phyloP scores from a whole-genome alignment of 1,139 yeast genomes.

The Kluyveromyces sp. region DNA sequence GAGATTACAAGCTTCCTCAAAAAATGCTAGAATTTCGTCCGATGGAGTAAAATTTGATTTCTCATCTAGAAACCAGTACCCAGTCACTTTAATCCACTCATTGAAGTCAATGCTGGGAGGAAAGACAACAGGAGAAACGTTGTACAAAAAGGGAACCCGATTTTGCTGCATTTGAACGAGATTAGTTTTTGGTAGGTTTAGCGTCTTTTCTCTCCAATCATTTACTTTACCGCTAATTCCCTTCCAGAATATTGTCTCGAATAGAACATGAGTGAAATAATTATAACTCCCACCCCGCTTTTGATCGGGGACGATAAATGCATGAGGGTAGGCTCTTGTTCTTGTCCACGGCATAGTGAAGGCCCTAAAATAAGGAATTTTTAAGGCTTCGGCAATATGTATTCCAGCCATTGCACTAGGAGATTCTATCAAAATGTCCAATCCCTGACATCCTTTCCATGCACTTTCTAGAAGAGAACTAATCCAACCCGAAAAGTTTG shows the following conservation, averaged over 20 bases:
- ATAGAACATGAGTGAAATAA: constrained; percentile 83
- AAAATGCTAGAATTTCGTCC: constrained; percentile 49
- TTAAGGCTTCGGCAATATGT: constrained; percentile 87
- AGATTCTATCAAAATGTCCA: constrained; percentile 82
- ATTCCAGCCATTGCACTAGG: constrained; percentile 96
- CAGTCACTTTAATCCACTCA: constrained; percentile 91
- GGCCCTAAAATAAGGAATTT: constrained; percentile 87
- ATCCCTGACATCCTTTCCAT: constrained; percentile 80
- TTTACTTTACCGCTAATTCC: constrained; percentile 88
- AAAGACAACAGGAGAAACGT: constrained; percentile 77
- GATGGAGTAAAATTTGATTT: constrained; percentile 60
- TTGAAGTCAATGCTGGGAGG: constrained; percentile 92
- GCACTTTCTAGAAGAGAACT: constrained; percentile 58
- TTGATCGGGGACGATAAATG: constrained; percentile 90
- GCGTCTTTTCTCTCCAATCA: constrained; percentile 68
- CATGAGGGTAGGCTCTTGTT: constrained; percentile 93
- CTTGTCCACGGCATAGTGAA: constrained; percentile 99
- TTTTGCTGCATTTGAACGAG: constrained; percentile 65
- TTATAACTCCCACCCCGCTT: constrained; percentile 90
- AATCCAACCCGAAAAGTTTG: constrained; percentile 76
- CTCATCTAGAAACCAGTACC: constrained; percentile 90
- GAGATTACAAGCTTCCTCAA: constrained; percentile 52
- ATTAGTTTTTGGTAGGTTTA: constrained; percentile 62
- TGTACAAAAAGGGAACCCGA: constrained; percentile 81
- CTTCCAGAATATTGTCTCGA: constrained; percentile 90